Conservation (phyloP, 129 eudicot genomes). For the Kitagawia praeruptora region DNA sequence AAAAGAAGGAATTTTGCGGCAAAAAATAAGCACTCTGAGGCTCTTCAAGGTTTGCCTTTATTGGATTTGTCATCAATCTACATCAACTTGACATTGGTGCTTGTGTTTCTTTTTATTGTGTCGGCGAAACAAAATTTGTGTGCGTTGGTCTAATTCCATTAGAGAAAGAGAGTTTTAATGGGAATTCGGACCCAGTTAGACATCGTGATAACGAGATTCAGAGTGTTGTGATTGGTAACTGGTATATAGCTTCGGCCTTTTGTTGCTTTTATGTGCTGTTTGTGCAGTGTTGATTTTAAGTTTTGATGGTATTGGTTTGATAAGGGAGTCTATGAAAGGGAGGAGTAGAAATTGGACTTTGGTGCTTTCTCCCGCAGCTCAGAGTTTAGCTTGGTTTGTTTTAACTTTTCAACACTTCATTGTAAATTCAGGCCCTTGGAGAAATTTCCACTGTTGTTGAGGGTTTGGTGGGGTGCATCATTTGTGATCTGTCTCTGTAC, state of each 20-base stretch:
- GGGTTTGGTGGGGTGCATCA: conserved; percentile 77
- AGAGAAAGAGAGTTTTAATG: too few relatives aligned
- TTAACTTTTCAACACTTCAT: conserved; percentile 49
- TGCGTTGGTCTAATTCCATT: too few relatives aligned
- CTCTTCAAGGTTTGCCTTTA: too few relatives aligned
- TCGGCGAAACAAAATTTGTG: too few relatives aligned
- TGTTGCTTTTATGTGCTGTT: conserved; percentile 67
- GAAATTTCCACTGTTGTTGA: conserved; percentile 51
- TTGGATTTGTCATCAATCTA: too few relatives aligned
- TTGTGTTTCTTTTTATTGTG: too few relatives aligned
- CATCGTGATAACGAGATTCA: too few relatives aligned
- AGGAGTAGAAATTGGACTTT: conserved; percentile 33
- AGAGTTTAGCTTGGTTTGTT: conserved; percentile 70
- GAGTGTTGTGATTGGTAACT: too few relatives aligned
- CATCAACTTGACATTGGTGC: too few relatives aligned
- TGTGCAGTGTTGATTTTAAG: conserved; percentile 60
- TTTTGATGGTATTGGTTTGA: conserved; percentile 50
- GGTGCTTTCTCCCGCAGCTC: conserved; percentile 54
- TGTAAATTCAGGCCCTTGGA: conserved; percentile 52
- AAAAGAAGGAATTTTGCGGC: too few relatives aligned
- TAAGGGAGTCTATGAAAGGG: conserved; percentile 37
- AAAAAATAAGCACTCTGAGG: too few relatives aligned
- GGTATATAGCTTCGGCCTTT: conserved; percentile 31
- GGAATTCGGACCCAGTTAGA: too few relatives aligned
- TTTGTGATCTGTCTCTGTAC: conserved; percentile 47